Evolutionary conservation across 176 grass and related monocot genomes (phyloP), one percentile per base, ranked within the genome.

Genomic region (Bonia amplexicaulis): DNA sequence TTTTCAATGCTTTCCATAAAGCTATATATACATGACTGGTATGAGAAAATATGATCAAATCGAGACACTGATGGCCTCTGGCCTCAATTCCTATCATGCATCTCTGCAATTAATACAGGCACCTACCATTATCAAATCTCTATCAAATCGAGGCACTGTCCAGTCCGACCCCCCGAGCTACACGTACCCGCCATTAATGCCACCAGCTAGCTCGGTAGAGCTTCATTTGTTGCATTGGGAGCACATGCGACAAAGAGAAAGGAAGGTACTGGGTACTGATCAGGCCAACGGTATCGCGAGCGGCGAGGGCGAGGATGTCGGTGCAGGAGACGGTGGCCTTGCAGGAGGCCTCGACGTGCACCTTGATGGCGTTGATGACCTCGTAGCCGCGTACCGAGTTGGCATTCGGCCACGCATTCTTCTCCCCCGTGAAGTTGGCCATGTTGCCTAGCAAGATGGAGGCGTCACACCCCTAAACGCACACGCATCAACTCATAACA

Each of bases 161-260:
- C 95, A 97, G 40, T 11, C 75, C 27, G 95, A 88, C 8, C 95
- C 95, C 11, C 95, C 90, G 4, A 97, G 81, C 94, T 97, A 69
- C 85, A 64, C 17, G 62, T 62, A 12, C 7, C 1, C 73, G 13
- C 22, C 7, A 5, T 76, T 52, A 85, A 61, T 29, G 75, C 39
- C 52, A 8, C 17, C 16, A 22, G 7, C 53, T 7, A 22, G 7
- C 2, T 48, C 12, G 4, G 16, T 0, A 4, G 10, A 46, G 41
- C 9, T 71, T 46, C 26, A 52, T 17, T 74, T 48, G 7, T 57
- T 54, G 52, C 17, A 54, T 19, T 27, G 23, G 19, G 5, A 22
- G 55, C 41, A 16, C 14, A 16, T 2, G 2, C 2, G 49, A 48
- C 41, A 31, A 2, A 45, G 35, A 46, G 31, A 20, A 13, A 0